These are phyloP conservation scores for Pleurotus tuber-regium DNA, from an alignment of 768 basidiomycete species.

Conservation along the genomic window DNA sequence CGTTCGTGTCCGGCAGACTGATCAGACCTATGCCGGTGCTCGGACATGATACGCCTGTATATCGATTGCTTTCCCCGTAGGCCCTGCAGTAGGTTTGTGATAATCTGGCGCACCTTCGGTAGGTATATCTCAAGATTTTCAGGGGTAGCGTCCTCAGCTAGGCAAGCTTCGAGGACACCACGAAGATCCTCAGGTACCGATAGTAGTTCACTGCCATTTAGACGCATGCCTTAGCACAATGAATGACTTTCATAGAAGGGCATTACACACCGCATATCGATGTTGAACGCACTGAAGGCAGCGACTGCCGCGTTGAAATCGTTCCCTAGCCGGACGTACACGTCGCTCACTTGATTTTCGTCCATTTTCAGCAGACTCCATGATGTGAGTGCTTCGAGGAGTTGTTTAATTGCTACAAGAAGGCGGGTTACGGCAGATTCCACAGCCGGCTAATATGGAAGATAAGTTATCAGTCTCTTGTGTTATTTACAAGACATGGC, in stretches of 20 bases:
- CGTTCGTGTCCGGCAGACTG: conserved; percentile 45
- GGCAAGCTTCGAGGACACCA: conserved; percentile 82
- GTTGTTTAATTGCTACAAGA: conserved; percentile 90
- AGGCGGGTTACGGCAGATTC: conserved; percentile 91
- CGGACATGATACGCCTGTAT: conserved; percentile 74
- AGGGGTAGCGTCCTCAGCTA: conserved; percentile 85
- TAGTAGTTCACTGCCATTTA: conserved; percentile 69
- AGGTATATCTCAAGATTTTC: conserved; percentile 88
- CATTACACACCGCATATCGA: conserved; percentile 90
- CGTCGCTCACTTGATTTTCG: conserved; percentile 88
- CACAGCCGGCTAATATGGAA: conserved; percentile 59
- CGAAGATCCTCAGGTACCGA: conserved; percentile 88
- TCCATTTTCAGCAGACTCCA: conserved; percentile 76
- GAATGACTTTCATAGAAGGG: too few relatives aligned
- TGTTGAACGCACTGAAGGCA: conserved; percentile 81
- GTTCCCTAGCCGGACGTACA: conserved; percentile 95
- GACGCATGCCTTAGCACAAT: conserved; percentile 9
- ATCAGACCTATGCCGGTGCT: conserved; percentile 54
- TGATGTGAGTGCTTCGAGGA: conserved; percentile 85
- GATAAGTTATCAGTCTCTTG: not conserved
- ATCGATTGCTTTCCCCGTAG: conserved; percentile 89
- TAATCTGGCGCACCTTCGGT: conserved; percentile 88
- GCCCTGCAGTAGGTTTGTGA: conserved; percentile 89
- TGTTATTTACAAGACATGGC: not conserved
- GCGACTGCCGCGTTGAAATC: conserved; percentile 94